phyloP scores from a whole-genome alignment of 179 eudicot genomes.

The Corrigiola litoralis region DNA sequence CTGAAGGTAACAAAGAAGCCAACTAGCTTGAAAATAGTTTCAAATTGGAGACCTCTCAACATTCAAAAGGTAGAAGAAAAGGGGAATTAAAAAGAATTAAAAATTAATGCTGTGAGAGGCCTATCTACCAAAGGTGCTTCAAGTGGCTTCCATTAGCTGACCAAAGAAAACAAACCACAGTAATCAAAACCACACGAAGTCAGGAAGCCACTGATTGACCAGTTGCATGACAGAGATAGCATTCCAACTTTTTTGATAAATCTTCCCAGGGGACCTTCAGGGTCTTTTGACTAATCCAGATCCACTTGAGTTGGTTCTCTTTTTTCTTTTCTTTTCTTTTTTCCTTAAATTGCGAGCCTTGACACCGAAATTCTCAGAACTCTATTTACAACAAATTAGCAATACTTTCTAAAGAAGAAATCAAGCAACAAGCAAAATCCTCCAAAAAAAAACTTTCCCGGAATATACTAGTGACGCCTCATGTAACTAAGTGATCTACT shows the following conservation, averaged over 20 bases:
- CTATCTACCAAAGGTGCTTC: neutral
- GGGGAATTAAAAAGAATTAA: neutral
- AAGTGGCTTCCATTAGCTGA: neutral
- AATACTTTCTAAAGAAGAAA: neutral
- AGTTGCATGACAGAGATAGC: neutral
- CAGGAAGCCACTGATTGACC: neutral
- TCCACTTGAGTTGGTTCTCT: neutral
- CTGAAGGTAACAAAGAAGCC: slow-evolving; percentile 1
- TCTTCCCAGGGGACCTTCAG: too few relatives aligned
- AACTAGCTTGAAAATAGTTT: slow-evolving; percentile 1
- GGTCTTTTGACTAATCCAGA: neutral
- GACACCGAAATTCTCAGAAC: neutral
- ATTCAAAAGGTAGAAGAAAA: neutral
- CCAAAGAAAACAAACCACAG: neutral
- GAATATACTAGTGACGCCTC: too few relatives aligned
- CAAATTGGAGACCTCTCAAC: neutral
- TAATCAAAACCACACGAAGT: neutral
- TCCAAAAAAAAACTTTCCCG: too few relatives aligned
- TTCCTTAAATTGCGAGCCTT: neutral
- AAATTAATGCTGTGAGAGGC: neutral
- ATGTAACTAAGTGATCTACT: too few relatives aligned
- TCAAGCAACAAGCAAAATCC: neutral
- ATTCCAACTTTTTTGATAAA: neutral
- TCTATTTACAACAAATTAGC: neutral
- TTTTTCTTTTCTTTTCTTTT: neutral